A percentile compares a stretch with the other conserved stretches of the same genome.
Evolutionary conservation across 306 rosid species (phyloP).

Genomic region (Glycyrrhiza uralensis): DNA sequence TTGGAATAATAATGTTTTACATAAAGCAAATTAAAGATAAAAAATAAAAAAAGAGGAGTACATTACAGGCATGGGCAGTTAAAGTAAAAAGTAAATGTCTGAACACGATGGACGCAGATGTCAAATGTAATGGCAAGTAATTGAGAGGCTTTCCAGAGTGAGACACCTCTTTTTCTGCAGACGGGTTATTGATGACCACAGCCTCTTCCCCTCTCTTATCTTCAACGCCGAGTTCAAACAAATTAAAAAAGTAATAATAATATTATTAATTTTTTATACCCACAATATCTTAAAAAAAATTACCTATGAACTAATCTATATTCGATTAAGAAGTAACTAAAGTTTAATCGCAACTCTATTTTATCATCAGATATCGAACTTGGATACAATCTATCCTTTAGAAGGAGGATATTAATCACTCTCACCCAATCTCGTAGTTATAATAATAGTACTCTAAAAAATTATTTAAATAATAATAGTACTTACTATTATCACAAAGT

Average conservation of each 20-base stretch:
- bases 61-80: not conserved
- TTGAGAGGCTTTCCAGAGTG: conserved; percentile 36
- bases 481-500: not conserved
- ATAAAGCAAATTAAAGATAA: not conserved
- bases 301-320: too few species aligned
- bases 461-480: not conserved
- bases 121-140: conserved; percentile 19
- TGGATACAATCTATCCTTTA: too few species aligned
- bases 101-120: not conserved
- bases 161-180: conserved; percentile 51
- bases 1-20: not conserved
- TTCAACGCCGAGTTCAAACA: conserved; percentile 17
- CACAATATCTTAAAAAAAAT: too few species aligned
- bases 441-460: too few species aligned
- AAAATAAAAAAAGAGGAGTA: not conserved
- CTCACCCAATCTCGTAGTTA: too few species aligned
- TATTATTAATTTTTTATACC: too few species aligned
- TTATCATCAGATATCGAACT: too few species aligned
- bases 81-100: conserved; percentile 33
- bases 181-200: conserved; percentile 69
- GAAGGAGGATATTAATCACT: too few species aligned
- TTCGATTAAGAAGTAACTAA: too few species aligned
- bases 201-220: conserved; percentile 41
- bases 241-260: not conserved
- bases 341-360: too few species aligned